These are phyloP conservation scores for Aspergillus ruber DNA, from an alignment of 2,329 filamentous ascomycete genomes.

Conservation along the genomic window DNA sequence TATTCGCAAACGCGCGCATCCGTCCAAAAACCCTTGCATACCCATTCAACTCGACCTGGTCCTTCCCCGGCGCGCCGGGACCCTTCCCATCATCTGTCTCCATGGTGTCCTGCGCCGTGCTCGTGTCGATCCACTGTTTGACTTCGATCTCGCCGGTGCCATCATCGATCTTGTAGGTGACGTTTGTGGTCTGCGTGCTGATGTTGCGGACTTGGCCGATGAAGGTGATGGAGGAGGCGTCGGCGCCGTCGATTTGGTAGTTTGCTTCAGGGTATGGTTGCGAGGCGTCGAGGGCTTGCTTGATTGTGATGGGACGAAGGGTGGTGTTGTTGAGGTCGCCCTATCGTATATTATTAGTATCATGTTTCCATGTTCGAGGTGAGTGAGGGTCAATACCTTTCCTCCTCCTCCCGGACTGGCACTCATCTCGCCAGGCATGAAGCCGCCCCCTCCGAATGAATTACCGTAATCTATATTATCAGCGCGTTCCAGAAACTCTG, in stretches of 20 bases:
- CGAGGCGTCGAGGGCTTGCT: slow-evolving; percentile 80
- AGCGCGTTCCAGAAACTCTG: neutral
- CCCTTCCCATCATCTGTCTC: slow-evolving; percentile 37
- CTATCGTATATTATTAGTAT: slow-evolving; percentile 6
- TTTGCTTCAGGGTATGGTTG: slow-evolving; percentile 68
- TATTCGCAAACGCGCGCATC: slow-evolving; percentile 76
- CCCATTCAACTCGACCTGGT: slow-evolving; percentile 61
- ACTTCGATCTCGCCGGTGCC: slow-evolving; percentile 85
- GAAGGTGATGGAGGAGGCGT: slow-evolving; percentile 71
- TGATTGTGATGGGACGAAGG: slow-evolving; percentile 88
- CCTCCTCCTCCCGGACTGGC: slow-evolving; percentile 36
- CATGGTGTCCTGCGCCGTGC: slow-evolving; percentile 39
- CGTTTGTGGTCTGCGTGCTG: slow-evolving; percentile 79
- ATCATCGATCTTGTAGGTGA: slow-evolving; percentile 90
- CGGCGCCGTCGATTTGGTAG: slow-evolving; percentile 73
- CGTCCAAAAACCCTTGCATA: slow-evolving; percentile 84
- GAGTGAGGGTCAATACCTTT: too few species aligned
- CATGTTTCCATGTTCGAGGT: too few species aligned
- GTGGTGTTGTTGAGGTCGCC: slow-evolving; percentile 67
- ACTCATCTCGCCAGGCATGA: slow-evolving; percentile 48
- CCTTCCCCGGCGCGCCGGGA: slow-evolving; percentile 41
- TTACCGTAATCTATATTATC: slow-evolving; percentile 38
- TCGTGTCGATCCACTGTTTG: slow-evolving; percentile 43
- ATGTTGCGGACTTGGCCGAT: slow-evolving; percentile 87
- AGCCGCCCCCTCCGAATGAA: slow-evolving; percentile 53